Percentiles rank a stretch among this genome's conserved stretches.
These are phyloP conservation scores for Cladorrhinum sp. DNA, from an alignment of 2,329 filamentous ascomycete species.

Conservation along the genomic window DNA sequence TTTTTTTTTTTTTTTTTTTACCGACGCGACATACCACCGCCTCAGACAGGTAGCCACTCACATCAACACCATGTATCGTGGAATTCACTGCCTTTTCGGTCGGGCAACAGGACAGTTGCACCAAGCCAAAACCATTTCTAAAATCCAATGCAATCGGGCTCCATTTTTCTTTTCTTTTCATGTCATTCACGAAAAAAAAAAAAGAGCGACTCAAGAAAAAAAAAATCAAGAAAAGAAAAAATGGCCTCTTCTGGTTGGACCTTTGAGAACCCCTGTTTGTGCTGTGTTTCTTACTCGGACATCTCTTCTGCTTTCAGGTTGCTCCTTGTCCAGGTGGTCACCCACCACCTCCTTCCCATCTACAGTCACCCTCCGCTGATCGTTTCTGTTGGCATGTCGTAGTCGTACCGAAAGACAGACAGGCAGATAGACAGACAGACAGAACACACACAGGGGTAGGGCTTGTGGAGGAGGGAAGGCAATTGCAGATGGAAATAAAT, in stretches of 20 bases:
- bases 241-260: background rate
- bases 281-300: constrained; percentile 7
- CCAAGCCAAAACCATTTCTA: background rate
- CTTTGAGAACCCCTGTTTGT: constrained; percentile 1
- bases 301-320: constrained; percentile 9
- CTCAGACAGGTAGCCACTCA: background rate
- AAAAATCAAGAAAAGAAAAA: too few species aligned
- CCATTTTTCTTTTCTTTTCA: background rate
- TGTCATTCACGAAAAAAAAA: too few species aligned
- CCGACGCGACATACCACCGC: background rate
- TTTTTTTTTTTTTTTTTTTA: background rate
- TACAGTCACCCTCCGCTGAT: background rate
- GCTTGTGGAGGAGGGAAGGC: too few species aligned
- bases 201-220: too few species aligned
- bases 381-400: background rate
- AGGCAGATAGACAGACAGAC: background rate
- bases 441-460: too few species aligned
- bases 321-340: background rate
- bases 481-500: too few species aligned
- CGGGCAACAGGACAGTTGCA: background rate
- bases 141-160: background rate
- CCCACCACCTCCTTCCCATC: background rate
- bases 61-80: background rate
- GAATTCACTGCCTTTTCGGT: background rate
- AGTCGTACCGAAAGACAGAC: background rate